Evolutionary conservation across 768 basidiomycete species (phyloP), one percentile per base, ranked within the genome.

Genomic region (Clathrus columnatus): DNA sequence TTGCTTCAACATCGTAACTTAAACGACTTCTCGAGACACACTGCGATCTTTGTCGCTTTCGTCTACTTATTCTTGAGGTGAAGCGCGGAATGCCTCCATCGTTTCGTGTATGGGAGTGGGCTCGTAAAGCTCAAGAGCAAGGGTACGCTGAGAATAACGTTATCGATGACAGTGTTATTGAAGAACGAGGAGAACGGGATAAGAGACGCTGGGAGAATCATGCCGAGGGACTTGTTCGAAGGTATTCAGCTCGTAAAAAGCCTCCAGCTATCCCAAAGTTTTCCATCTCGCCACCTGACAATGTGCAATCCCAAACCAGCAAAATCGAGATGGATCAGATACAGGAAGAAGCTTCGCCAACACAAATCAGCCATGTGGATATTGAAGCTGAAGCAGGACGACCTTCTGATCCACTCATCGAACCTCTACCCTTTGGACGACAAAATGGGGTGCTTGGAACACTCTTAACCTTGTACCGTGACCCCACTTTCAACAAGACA

Each of bases 181-280:
- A 47, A 18, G 46, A 47, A 47, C 46, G 26, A 11, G 26, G 26
- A 23, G 26, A 47, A 14, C 21, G 24, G 28, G 52, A 54, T 18
- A 26, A 45, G 23, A 26, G n/a, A 8, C 27, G n/a, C 20, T 54
- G 52, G 52, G 42, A 54, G 52, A 54, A 46, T 16, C n/a, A 23
- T 17, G 52, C 52, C 2, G 26, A 42, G 8, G 26, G 30, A 10
- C n/a, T 54, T 17, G 43, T 54, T 18, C 16, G n/a, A 27, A 42
- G 23, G 26, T 36, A 54, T 44, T 24, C 24, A 8, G 6, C 36
- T 11, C 36, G 36, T 36, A 11, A 36, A n/a, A 11, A n/a, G 36
- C 14, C 14, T 11, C 36, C n/a, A n/a, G n/a, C 36, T 36, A 2
- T 36, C 10, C 36, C 4, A 11, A 50, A 14, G 24, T 17, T 20